Percentiles rank a stretch among this genome's conserved stretches.
Evolutionary conservation across 257 asterid species (phyloP).

Genomic region (Agastache rugosa): DNA sequence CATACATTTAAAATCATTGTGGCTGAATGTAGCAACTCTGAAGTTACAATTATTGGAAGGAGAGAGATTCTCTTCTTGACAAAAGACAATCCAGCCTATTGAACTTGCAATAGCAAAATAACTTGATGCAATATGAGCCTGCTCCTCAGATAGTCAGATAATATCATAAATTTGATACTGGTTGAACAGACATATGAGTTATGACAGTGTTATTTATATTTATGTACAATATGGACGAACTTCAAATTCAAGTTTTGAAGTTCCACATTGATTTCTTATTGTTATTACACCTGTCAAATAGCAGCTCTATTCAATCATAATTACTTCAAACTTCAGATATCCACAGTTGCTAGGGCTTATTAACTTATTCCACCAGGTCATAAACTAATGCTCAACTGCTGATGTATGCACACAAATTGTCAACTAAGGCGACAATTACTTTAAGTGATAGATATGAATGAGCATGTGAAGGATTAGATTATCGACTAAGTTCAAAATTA

Average conservation of each 20-base stretch:
- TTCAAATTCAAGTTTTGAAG: not conserved
- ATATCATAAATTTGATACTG: not conserved
- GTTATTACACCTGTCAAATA: not conserved
- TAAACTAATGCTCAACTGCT: not conserved
- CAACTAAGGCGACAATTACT: not conserved
- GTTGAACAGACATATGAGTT: not conserved
- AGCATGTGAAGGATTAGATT: too few species aligned
- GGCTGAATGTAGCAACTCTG: not conserved
- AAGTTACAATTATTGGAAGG: not conserved
- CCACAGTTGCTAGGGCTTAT: not conserved
- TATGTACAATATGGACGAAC: not conserved
- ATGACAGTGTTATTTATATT: not conserved
- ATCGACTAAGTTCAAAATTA: too few species aligned
- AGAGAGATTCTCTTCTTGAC: not conserved
- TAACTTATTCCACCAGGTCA: not conserved
- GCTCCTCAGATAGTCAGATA: not conserved
- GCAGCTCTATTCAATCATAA: not conserved
- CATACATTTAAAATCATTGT: not conserved
- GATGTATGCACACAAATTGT: not conserved
- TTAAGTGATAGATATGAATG: too few species aligned
- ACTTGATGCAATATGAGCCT: not conserved
- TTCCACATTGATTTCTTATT: not conserved
- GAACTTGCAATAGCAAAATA: not conserved
- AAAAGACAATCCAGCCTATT: not conserved
- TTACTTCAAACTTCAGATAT: conserved; percentile 2